Base-by-base conservation (phyloP, 495 filamentous ascomycete species). In the Aspergillus indologenus region DNA sequence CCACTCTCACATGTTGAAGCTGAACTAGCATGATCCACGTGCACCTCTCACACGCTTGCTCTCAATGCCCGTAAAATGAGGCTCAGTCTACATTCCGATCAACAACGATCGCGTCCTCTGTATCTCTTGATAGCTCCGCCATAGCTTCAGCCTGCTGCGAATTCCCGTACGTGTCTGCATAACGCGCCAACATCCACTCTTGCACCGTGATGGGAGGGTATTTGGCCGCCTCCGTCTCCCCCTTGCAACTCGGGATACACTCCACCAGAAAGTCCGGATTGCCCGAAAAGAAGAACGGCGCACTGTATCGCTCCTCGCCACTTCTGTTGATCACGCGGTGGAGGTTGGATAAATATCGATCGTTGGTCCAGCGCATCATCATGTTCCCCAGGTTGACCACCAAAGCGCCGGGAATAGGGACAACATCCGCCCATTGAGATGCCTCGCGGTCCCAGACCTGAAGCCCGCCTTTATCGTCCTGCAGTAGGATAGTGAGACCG, bases 361-460 rank as follows among this genome's bases (percentile, higher is more conserved):
- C 63, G 52, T 67, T 67, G 6, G 70, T 68, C 65, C 66, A 68
- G 11, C 61, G 63, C 64, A 67, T 66, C 59, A 70, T 66, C 70
- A 81, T 67, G 61, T 82, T 73, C 1, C 79, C 80, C 14, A 81
- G 61, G 54, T 82, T 83, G 15, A 83, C 71, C 6, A 83, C 74
- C 46, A 75, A 77, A 1, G 71, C 73, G 15, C 71, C 72, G 5
- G 63, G 63, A 17, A 71, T 60, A 3, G 76, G 74, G 9, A 56
- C 54, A 1, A 80, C 75, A 23, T 71, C 60, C 0, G 59, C 62
- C 70, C 68, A 71, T 48, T 59, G 51, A 0, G 53, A 51, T n/a
- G 70, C 67, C 6, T 54, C 52, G 6, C 68, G 64, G 57, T 80
- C 63, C 53, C 69, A 73, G 24, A 83, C 76, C 55, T 81, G 71